Conservation (phyloP, 2,329 filamentous ascomycete genomes). For the Fulvia fulva region DNA sequence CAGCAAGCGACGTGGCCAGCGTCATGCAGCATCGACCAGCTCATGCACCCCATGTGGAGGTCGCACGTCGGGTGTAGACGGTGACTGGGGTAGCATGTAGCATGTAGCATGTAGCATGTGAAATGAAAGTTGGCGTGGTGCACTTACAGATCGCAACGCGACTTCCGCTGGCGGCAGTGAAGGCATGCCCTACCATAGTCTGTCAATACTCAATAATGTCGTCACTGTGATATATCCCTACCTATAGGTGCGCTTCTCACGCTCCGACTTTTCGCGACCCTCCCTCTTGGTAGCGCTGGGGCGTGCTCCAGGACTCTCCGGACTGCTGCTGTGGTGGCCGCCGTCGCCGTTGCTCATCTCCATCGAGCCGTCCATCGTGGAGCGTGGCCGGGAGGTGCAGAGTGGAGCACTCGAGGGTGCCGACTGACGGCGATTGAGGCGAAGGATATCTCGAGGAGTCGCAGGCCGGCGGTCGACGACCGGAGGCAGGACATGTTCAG, state of each 20-base stretch:
- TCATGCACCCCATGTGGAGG: background rate
- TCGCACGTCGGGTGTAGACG: conserved; percentile 4
- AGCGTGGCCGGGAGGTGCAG: no score
- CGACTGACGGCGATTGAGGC: conserved; percentile 17
- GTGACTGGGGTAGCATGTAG: background rate
- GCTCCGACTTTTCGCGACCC: conserved; percentile 21
- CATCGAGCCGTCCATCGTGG: background rate
- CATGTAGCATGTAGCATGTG: background rate
- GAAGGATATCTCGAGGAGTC: background rate
- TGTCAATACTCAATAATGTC: no score
- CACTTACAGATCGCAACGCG: conserved; percentile 33
- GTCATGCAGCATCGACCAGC: background rate
- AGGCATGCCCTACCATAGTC: conserved; percentile 33
- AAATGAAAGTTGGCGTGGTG: background rate
- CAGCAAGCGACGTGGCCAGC: conserved; percentile 1
- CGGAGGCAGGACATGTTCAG: background rate
- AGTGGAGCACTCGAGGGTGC: conserved; percentile 10
- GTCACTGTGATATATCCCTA: no score
- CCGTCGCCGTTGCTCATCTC: background rate
- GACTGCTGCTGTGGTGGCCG: conserved; percentile 4
- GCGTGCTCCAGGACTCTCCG: conserved; percentile 10
- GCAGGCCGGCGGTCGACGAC: background rate
- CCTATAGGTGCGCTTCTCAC: conserved; percentile 33
- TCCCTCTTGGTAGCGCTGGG: background rate
- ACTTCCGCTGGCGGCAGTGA: conserved; percentile 33